Conservation (phyloP, 2,329 filamentous ascomycete species). For the Pseudogymnoascus sp. region DNA sequence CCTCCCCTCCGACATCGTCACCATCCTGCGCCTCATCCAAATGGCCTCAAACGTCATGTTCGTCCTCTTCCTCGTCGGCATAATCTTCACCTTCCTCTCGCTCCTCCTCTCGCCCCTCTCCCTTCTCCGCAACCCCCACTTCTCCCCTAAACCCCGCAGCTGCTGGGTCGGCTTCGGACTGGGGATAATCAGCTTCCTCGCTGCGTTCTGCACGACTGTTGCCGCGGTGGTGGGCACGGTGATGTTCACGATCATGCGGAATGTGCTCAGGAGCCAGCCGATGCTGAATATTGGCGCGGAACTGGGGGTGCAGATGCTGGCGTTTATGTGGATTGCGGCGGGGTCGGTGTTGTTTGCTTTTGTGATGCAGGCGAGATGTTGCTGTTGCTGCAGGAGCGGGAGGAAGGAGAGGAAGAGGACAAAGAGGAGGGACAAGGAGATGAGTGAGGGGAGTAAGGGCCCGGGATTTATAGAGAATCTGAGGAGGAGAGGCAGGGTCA, state of each 20-base stretch:
- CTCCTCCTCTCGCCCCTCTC: slow-evolving; percentile 52
- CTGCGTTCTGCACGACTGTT: slow-evolving; percentile 59
- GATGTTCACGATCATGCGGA: slow-evolving; percentile 75
- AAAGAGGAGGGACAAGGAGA: slow-evolving; percentile 2
- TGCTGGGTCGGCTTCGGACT: slow-evolving; percentile 59
- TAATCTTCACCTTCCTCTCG: slow-evolving; percentile 63
- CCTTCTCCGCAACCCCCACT: slow-evolving; percentile 8
- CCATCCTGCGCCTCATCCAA: slow-evolving; percentile 66
- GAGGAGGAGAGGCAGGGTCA: background rate
- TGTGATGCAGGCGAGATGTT: slow-evolving; percentile 47
- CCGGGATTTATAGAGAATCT: background rate
- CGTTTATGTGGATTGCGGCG: slow-evolving; percentile 81
- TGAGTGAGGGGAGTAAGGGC: background rate
- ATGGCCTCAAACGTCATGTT: slow-evolving; percentile 82
- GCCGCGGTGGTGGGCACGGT: slow-evolving; percentile 71
- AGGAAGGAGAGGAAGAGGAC: background rate
- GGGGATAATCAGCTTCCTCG: slow-evolving; percentile 58
- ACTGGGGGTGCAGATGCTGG: slow-evolving; percentile 69
- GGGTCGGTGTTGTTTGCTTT: slow-evolving; percentile 62
- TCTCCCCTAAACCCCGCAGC: slow-evolving; percentile 31
- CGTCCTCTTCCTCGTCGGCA: slow-evolving; percentile 69
- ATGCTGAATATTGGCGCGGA: slow-evolving; percentile 68
- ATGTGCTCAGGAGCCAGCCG: slow-evolving; percentile 63
- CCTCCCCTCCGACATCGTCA: slow-evolving; percentile 64
- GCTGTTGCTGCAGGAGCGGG: background rate